Evolutionary conservation across 129 eudicot genomes (phyloP), one percentile per base, ranked within the genome.

Genomic region (Lonicera japonica): DNA sequence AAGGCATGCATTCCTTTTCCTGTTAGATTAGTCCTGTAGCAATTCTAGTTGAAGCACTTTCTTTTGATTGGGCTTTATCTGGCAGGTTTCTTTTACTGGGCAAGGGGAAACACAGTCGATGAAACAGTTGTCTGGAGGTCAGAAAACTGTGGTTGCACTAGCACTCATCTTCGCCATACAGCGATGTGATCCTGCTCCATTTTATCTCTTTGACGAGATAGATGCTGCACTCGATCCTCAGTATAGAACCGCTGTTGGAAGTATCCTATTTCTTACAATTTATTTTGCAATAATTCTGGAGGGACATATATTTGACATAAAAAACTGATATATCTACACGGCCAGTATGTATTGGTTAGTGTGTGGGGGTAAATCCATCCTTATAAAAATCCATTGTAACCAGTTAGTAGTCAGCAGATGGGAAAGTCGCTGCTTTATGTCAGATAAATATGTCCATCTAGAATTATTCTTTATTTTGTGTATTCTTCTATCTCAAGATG

Each of bases 211-310:
- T 76, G 99, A 94, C 68, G 99, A 94, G 76, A 94, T 94, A 62
- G 99, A 88, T 66, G 99, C 99, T 38, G 99, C 99, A 21, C 79
- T 94, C 8, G 99, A 94, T 72, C 95, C 99, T 75, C 99, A 88
- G 76, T 94, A 94, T 74, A 74, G 99, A 75, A 88, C 96, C 19
- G 99, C 99, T 46, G 99, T 94, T 47, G 99, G 99, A 73, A 81
- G 99, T 94, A 92, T 85, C 95, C 95, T 88, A 48, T 21, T 17
- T 63, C 29, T 61, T 14, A 11, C 19, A 0, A 17, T 16, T 23
- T 67, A 1, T 40, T 22, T 11, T 58, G 22, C 43, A 18, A 16
- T 38, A 38, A 38, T 38, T 10, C 43, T 4, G 10, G 6, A 38
- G 10, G 10, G 10, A 38, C 43, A 38, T 5, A 38, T 38, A 5